phyloP scores from a whole-genome alignment of 495 filamentous ascomycete species.

The Aspergillus egyptiacus region DNA sequence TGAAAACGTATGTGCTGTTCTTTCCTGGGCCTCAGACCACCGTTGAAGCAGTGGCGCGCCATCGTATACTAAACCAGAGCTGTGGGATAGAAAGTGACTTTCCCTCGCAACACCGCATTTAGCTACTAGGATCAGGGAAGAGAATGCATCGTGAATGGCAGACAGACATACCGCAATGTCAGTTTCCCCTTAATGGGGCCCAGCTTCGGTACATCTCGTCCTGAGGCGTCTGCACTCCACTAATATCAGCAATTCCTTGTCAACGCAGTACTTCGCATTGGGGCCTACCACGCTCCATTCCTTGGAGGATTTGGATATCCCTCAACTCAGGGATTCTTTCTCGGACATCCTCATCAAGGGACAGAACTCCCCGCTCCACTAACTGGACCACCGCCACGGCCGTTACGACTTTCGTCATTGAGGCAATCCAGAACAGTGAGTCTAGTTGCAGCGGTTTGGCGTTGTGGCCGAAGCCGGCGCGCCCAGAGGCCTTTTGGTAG shows the following conservation, averaged over 20 bases:
- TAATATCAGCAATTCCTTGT: too few relatives aligned
- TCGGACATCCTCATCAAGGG: conserved; percentile 21
- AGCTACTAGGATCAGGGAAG: too few relatives aligned
- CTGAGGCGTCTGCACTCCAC: too few relatives aligned
- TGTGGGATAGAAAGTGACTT: conserved; percentile 15
- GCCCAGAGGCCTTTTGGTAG: too few relatives aligned
- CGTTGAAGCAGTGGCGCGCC: conserved; percentile 9
- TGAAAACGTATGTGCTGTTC: conserved; percentile 13
- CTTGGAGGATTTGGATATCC: neutral
- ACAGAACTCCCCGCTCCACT: conserved; percentile 35
- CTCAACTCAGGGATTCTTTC: neutral
- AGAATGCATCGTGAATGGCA: neutral
- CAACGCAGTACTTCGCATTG: too few relatives aligned
- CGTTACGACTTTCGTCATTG: conserved; percentile 33
- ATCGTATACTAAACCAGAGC: conserved; percentile 17
- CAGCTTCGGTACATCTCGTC: too few relatives aligned
- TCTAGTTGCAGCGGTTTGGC: neutral
- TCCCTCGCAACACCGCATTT: conserved; percentile 6
- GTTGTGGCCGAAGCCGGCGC: neutral
- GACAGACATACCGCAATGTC: neutral
- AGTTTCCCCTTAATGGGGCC: neutral
- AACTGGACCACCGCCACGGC: conserved; percentile 40
- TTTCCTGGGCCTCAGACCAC: conserved; percentile 13
- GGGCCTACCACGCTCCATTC: too few relatives aligned
- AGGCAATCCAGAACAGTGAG: conserved; percentile 18